These are phyloP conservation scores for Penicillium sp. DNA, from an alignment of 2,329 filamentous ascomycete species.

Conservation along the genomic window DNA sequence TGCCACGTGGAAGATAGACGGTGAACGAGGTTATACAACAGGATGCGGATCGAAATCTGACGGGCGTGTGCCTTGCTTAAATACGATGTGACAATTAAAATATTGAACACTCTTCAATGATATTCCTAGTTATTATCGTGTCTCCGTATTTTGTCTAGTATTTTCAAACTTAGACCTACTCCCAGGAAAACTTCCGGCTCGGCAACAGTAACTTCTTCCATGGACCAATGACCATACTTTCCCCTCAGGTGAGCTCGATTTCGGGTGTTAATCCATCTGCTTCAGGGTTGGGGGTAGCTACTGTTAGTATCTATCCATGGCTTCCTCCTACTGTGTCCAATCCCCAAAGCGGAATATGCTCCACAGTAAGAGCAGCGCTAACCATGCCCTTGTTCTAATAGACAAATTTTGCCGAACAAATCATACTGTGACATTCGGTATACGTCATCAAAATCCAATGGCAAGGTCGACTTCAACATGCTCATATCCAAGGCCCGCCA, in stretches of 20 bases:
- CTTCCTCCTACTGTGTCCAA: neutral
- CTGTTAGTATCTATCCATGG: neutral
- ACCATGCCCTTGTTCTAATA: neutral
- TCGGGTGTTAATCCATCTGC: neutral
- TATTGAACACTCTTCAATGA: neutral
- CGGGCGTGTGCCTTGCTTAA: neutral
- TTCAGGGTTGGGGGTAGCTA: neutral
- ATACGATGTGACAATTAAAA: neutral
- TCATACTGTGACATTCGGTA: neutral
- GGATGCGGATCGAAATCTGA: neutral
- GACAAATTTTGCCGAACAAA: neutral
- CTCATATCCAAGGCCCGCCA: neutral
- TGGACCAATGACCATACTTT: neutral
- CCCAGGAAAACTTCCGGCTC: neutral
- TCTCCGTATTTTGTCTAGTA: neutral
- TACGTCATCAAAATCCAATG: neutral
- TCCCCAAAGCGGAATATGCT: neutral
- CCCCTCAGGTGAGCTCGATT: neutral
- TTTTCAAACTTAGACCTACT: too few species aligned
- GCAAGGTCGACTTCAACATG: neutral
- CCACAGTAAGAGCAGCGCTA: neutral
- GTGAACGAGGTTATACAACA: slow-evolving; percentile 3
- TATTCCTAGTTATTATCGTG: neutral
- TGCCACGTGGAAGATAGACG: slow-evolving; percentile 3
- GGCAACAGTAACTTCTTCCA: neutral